Conservation (phyloP, 768 basidiomycete species). For the Psilocybe azurescens region DNA sequence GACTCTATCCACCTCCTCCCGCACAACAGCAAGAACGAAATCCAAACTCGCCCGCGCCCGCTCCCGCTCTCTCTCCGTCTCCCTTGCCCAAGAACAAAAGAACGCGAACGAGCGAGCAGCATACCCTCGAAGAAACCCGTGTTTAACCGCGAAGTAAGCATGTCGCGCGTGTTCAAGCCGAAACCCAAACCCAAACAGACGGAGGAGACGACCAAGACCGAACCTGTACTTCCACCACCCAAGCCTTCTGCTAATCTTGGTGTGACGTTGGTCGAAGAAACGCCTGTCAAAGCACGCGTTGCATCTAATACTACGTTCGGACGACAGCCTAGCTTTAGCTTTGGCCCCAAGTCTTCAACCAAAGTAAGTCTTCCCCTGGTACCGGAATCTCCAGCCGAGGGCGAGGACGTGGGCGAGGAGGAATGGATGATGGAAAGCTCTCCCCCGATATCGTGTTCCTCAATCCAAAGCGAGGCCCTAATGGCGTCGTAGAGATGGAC, state of each 20-base stretch:
- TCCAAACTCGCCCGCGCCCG: conserved; percentile 43
- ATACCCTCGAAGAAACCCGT: conserved; percentile 52
- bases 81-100: conserved; percentile 66
- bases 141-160: conserved; percentile 76
- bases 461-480: conserved; percentile 17
- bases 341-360: not conserved
- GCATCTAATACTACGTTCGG: conserved; percentile 11
- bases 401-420: conserved; percentile 39
- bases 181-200: conserved; percentile 35
- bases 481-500: conserved; percentile 1
- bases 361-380: not conserved
- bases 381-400: conserved; percentile 5
- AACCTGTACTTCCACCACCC: conserved; percentile 24
- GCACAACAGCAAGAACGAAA: conserved; percentile 13
- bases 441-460: conserved; percentile 49
- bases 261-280: conserved; percentile 58
- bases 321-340: conserved; percentile 9
- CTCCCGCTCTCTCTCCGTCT: conserved; percentile 70
- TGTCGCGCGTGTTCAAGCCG: conserved; percentile 71
- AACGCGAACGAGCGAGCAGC: conserved; percentile 40
- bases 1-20: conserved; percentile 21
- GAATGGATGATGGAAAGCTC: conserved; percentile 49
- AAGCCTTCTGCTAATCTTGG: conserved; percentile 34
- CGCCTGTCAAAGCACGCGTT: conserved; percentile 44
- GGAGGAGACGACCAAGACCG: conserved; percentile 12